A percentile compares a stretch with the other conserved stretches of the same genome.
Conservation (phyloP, 805 yeast genomes). For the Candida yuanshanica region DNA sequence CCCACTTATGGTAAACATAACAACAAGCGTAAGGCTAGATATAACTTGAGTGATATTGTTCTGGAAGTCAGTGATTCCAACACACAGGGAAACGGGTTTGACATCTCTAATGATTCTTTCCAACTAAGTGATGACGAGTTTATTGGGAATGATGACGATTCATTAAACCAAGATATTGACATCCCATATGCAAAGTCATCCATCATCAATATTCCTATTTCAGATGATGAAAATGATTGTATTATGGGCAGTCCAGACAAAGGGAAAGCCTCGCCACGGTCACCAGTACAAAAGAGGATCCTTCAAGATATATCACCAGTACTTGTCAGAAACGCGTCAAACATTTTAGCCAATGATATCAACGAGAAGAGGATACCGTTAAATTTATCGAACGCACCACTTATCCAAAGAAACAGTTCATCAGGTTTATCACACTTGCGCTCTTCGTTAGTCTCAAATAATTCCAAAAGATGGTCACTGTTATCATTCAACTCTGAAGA, state of each 20-base stretch:
- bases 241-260: constrained; percentile 15
- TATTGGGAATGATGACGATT: constrained; percentile 2
- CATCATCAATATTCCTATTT: constrained; percentile 18
- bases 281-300: constrained; percentile 7
- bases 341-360: constrained; percentile 9
- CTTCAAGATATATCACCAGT: constrained; percentile 19
- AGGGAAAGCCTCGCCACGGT: background rate
- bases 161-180: constrained; percentile 13
- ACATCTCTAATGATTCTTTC: constrained; percentile 22
- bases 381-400: constrained; percentile 10
- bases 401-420: constrained; percentile 19
- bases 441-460: constrained; percentile 16
- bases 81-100: constrained; percentile 10
- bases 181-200: constrained; percentile 17
- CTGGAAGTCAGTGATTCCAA: constrained; percentile 10
- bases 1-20: constrained; percentile 20
- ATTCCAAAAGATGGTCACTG: constrained; percentile 26
- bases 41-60: constrained; percentile 21
- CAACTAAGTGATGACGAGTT: constrained; percentile 20
- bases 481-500: constrained; percentile 21
- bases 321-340: constrained; percentile 5
- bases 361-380: constrained; percentile 22
- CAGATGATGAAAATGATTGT: constrained; percentile 21
- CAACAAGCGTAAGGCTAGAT: constrained; percentile 20
- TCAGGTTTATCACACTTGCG: constrained; percentile 16